phyloP scores from a whole-genome alignment of 148 eudicot species.

The Spergularia bocconei region DNA sequence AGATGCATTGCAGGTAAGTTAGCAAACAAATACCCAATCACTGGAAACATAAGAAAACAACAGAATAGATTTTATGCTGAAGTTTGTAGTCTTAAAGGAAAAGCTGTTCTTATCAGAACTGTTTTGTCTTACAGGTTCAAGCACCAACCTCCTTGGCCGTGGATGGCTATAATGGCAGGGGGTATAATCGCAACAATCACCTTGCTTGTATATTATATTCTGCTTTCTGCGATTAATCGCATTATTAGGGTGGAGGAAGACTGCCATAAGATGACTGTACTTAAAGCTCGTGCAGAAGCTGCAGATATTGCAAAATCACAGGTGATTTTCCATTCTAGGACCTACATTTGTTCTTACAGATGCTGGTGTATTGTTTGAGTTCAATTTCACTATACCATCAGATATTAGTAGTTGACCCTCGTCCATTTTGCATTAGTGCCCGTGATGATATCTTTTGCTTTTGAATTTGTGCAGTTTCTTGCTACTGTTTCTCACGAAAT shows the following conservation, averaged over 20 bases:
- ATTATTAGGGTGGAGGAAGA: constrained; percentile 62
- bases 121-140: constrained; percentile 53
- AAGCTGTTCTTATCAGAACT: not conserved
- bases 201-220: constrained; percentile 57
- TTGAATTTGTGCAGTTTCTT: constrained; percentile 64
- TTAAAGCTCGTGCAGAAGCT: constrained; percentile 87
- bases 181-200: constrained; percentile 53
- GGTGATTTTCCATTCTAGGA: constrained; percentile 35
- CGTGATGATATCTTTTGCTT: not conserved
- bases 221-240: constrained; percentile 56
- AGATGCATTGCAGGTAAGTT: constrained; percentile 93
- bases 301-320: constrained; percentile 95
- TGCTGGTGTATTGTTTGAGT: not conserved
- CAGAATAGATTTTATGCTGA: not conserved
- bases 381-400: not conserved
- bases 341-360: not conserved
- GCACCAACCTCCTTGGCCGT: constrained; percentile 59
- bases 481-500: constrained; percentile 98
- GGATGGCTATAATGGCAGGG: constrained; percentile 58
- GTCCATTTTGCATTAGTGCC: constrained; percentile 24
- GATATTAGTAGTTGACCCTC: not conserved
- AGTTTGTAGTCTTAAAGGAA: not conserved
- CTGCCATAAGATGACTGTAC: constrained; percentile 55
- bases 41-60: not conserved
- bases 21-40: not conserved